Evolutionary conservation across 805 yeast species (phyloP), one percentile per base, ranked within the genome.

Genomic region (Zygoascus ofunaensis): DNA sequence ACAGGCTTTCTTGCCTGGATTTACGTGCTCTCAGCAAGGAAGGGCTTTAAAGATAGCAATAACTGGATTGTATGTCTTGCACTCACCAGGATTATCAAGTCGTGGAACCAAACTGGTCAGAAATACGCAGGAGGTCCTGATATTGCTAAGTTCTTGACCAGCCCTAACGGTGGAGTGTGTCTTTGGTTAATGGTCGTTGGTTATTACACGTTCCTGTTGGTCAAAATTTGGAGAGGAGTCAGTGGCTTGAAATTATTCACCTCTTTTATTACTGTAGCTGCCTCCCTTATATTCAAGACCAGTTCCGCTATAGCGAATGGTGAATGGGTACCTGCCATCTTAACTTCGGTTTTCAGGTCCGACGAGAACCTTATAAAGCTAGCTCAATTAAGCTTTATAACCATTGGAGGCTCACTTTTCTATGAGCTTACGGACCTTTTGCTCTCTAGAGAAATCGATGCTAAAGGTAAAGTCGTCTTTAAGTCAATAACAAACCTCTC

Each of bases 71-170:
- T 50, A 23, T 42, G 55, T 42, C 21, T 60, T 34, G 55, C 63
- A 0, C 59, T 76, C 2, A 48, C 81, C 7, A 71, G 97, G 45
- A 5, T 80, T 0, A 59, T 87, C 19, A 71, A 92, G 45, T 81
- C 86, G 1, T 92, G 96, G 95, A 84, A 82, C 56, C 82, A 81
- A 52, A 78, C 90, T 42, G 97, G 97, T 1, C 97, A 89, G 56
- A 92, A 92, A 52, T 80, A 73, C 57, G 65, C 70, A 36, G 70
- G 74, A 14, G 71, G 71, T 17, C 60, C 68, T 39, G 77, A 77
- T 34, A 52, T 82, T 3, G 67, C 76, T 0, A 58, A 70, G 1
- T 65, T 64, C 34, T 56, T 87, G 2, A 49, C 35, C 0, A 47
- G 48, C 23, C 26, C 43, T 8, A 37, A 33, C n/a, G 28, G 37